A percentile compares a stretch with the other conserved stretches of the same genome.
phyloP scores from a whole-genome alignment of 352 stramenopile genomes.

The Elongisporangium undulatum region DNA sequence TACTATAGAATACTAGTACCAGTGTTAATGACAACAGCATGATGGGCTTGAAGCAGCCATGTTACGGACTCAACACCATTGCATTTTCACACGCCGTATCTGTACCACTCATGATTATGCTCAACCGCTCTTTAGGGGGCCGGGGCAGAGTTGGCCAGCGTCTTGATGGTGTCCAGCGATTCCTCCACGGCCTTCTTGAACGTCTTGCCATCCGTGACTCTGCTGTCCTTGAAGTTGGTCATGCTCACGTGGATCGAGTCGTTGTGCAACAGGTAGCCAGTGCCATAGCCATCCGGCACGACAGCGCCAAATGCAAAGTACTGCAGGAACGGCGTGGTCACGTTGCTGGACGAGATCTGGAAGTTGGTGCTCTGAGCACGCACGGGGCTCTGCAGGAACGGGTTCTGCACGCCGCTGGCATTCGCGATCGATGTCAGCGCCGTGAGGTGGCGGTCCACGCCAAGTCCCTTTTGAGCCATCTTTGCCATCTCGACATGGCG shows the following conservation, averaged over 20 bases:
- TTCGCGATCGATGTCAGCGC: conserved; percentile 76
- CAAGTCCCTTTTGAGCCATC: conserved; percentile 80
- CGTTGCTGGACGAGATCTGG: conserved; percentile 89
- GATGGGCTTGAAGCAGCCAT: too few species aligned
- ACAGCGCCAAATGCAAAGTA: conserved; percentile 91
- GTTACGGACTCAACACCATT: neutral
- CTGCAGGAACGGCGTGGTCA: conserved; percentile 84
- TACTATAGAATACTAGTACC: neutral
- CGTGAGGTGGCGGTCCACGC: conserved; percentile 84
- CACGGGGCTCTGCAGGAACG: conserved; percentile 80
- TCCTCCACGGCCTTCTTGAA: conserved; percentile 61
- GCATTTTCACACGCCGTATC: neutral
- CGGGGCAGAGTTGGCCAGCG: conserved; percentile 47
- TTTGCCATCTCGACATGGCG: conserved; percentile 89
- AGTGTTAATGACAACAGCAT: neutral
- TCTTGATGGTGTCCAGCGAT: conserved; percentile 78
- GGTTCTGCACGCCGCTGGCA: conserved; percentile 46
- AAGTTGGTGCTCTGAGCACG: conserved; percentile 82
- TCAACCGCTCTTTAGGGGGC: neutral
- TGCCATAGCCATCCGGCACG: conserved; percentile 83
- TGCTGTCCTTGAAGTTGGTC: conserved; percentile 84
- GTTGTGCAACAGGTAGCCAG: conserved; percentile 88
- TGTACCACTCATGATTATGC: conserved; percentile 1
- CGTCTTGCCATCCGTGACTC: conserved; percentile 56
- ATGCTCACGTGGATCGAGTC: conserved; percentile 80